Evolutionary conservation across 208 protist species (phyloP).

Genomic region (Crithidia expoeki): DNA sequence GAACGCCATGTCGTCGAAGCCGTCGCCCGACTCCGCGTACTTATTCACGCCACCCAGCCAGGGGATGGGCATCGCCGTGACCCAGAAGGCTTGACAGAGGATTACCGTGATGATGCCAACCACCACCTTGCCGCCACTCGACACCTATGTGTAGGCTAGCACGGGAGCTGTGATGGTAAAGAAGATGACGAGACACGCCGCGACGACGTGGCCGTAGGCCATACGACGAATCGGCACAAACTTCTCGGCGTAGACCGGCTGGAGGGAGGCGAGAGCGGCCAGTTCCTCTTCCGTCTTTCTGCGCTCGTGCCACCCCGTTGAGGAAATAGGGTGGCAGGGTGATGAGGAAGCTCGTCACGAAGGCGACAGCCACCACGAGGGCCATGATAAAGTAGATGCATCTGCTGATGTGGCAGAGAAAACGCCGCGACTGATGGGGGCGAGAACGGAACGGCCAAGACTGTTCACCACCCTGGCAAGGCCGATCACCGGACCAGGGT

Average conservation of each 20-base stretch:
- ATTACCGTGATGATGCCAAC: conserved; percentile 54
- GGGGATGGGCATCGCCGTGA: conserved; percentile 55
- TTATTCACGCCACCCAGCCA: conserved; percentile 65
- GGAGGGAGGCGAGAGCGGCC: conserved; percentile 34
- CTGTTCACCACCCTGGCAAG: conserved; percentile 75
- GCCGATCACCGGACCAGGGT: conserved; percentile 64
- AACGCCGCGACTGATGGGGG: conserved; percentile 58
- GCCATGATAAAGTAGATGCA: conserved; percentile 79
- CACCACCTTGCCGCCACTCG: conserved; percentile 17
- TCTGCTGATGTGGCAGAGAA: conserved; percentile 54
- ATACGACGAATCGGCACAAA: conserved; percentile 59
- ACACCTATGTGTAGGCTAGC: conserved; percentile 50
- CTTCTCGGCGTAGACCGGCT: conserved; percentile 54
- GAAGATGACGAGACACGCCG: conserved; percentile 51
- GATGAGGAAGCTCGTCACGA: conserved; percentile 36
- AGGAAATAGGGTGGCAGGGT: conserved; percentile 66
- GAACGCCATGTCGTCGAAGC: conserved; percentile 14
- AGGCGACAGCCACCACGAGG: conserved; percentile 39
- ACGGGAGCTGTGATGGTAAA: conserved; percentile 56
- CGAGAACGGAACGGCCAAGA: conserved; percentile 71
- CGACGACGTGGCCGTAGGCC: conserved; percentile 56
- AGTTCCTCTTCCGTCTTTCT: conserved; percentile 49
- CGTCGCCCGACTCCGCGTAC: conserved; percentile 10
- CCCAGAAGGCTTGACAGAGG: conserved; percentile 43
- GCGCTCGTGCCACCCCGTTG: conserved; percentile 65